Conservation (phyloP, 495 filamentous ascomycete genomes). For the Tuber brumale region DNA sequence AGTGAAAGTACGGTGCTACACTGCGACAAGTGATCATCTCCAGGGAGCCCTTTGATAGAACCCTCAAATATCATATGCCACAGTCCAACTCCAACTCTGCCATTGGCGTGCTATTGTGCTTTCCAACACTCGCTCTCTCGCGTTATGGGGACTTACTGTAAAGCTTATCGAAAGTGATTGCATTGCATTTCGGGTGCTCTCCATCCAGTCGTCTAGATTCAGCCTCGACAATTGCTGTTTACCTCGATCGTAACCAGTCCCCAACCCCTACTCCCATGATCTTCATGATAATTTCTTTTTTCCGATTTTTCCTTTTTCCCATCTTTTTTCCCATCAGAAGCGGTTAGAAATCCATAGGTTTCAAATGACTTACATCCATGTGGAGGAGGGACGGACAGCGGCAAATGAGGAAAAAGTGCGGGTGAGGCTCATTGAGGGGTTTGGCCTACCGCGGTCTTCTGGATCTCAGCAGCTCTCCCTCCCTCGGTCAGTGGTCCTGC, state of each 20-base stretch:
- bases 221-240: conserved; percentile 1
- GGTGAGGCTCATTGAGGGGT: conserved; percentile 2
- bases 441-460: neutral
- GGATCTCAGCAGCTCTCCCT: neutral
- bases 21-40: neutral
- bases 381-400: conserved; percentile 3
- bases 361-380: conserved; percentile 5
- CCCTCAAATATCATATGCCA: neutral
- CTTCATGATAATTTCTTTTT: conserved; percentile 5
- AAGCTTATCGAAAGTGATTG: neutral
- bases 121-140: neutral
- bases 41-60: neutral
- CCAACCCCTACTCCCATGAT: neutral
- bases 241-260: neutral
- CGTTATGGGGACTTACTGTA: conserved; percentile 1
- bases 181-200: neutral
- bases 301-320: neutral
- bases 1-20: neutral
- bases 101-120: neutral
- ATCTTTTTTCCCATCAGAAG: neutral
- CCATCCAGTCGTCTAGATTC: neutral
- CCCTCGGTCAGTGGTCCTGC: conserved; percentile 1
- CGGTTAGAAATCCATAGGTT: neutral
- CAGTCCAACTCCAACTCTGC: neutral
- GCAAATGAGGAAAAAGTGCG: neutral